Base-by-base conservation (phyloP, 2,329 filamentous ascomycete genomes). In the Clarireedia monteithiana region DNA sequence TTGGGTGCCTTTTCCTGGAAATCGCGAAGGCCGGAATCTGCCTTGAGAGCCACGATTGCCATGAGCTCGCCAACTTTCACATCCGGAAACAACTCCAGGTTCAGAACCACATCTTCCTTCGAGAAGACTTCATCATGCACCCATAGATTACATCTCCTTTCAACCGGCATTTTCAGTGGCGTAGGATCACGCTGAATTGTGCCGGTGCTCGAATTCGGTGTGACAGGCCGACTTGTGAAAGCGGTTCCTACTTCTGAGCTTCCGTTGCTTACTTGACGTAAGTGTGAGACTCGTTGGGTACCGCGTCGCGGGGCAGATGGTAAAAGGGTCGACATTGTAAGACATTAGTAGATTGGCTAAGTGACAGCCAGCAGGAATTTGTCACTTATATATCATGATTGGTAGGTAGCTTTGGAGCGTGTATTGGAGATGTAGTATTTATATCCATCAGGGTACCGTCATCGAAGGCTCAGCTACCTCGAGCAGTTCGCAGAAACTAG, bases 41-140 rank as follows among this genome's bases (percentile, higher is more conserved):
- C 68, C 61, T 77, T 82, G 50, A 85, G 67, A 5, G 84, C 77
- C 23, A 85, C 76, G 55, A 95, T 85, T 63, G 89, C 86, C 71
- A 94, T 83, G 55, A 95, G 74, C 59, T 81, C 80, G 26, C 87
- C 88, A 0, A 82, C 75, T 56, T 79, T 79, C 60, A 89, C 76
- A 55, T 81, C 80, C 53, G 82, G 80, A 58, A 92, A 82, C 15
- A 85, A 77, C 55, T 88, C 84, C 57, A 86, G 77, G 68, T 92
- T 94, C 66, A 95, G 78, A 23, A 94, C 76, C 46, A 94, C 84
- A 64, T 92, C 89, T 65, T 95, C 88, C 56, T 80, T 81, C 7
- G 86, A 84, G 65, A 91, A 86, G 44, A 80, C 83, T 62, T 95
- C 89, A 68, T 91, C 68, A 40, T 70, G 68, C n/a, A 68, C 63